phyloP scores from a whole-genome alignment of 208 protist species.

The Leishmania tarentolae region DNA sequence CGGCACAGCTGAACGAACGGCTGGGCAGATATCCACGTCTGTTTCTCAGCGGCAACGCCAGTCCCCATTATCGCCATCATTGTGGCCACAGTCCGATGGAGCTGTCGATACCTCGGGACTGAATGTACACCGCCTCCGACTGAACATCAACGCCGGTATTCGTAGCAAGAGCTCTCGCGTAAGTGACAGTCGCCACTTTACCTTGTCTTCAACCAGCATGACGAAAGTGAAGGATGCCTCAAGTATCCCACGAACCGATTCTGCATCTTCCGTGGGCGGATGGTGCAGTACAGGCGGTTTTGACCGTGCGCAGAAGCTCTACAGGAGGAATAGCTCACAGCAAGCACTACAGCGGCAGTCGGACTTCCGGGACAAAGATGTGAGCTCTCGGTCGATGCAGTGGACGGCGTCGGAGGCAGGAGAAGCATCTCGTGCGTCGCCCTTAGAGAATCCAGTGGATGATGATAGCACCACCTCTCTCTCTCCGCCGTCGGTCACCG shows the following conservation, averaged over 20 bases:
- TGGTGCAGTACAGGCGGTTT: neutral
- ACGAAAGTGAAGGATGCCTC: neutral
- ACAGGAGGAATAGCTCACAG: neutral
- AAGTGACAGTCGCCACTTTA: neutral
- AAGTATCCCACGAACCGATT: neutral
- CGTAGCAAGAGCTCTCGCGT: neutral
- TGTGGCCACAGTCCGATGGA: neutral
- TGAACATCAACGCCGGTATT: neutral
- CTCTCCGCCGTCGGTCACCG: constrained; percentile 7
- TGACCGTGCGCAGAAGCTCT: neutral
- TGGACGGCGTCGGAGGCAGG: constrained; percentile 1
- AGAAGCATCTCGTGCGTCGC: neutral
- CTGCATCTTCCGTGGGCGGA: neutral
- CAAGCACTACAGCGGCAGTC: neutral
- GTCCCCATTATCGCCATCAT: neutral
- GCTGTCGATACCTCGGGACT: neutral
- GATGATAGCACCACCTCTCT: neutral
- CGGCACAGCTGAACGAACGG: neutral
- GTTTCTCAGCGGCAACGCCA: neutral
- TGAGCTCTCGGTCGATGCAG: neutral
- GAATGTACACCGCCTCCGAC: neutral
- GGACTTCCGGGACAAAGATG: neutral
- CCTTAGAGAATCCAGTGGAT: neutral
- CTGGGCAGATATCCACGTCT: neutral
- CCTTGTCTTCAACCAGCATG: constrained; percentile 7